Conservation (phyloP, 352 stramenopile genomes). For the Globisporangium spiculum region DNA sequence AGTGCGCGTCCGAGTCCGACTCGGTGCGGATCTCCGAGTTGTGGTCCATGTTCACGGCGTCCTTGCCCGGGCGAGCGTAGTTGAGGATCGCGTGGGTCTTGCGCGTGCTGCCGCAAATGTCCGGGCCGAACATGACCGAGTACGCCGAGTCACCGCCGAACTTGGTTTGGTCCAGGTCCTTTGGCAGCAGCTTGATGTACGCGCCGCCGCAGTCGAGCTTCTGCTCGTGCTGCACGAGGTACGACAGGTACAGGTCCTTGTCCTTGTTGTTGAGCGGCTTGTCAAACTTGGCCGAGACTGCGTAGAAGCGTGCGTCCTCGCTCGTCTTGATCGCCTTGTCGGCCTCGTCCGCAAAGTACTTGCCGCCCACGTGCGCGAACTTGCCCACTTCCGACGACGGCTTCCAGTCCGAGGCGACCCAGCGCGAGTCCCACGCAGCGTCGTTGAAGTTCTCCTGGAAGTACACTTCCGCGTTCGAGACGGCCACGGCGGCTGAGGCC, state of each 20-base stretch:
- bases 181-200: conserved; percentile 98
- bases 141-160: conserved; percentile 97
- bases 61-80: conserved; percentile 94
- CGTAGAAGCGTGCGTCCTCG: conserved; percentile 97
- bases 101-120: conserved; percentile 97
- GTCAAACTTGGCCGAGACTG: conserved; percentile 91
- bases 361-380: conserved; percentile 93
- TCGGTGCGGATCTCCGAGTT: conserved; percentile 77
- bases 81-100: conserved; percentile 99
- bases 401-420: conserved; percentile 96
- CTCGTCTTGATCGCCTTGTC: conserved; percentile 95
- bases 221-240: conserved; percentile 98
- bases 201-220: conserved; percentile 98
- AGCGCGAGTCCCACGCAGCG: conserved; percentile 64
- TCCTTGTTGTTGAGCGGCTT: conserved; percentile 88
- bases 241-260: conserved; percentile 94
- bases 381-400: conserved; percentile 89
- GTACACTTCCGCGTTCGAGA: conserved; percentile 78
- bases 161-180: conserved; percentile 87
- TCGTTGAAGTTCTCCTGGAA: conserved; percentile 95
- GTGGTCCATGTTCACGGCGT: conserved; percentile 92
- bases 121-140: conserved; percentile 98
- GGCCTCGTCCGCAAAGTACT: conserved; percentile 87
- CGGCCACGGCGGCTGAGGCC: conserved; percentile 44
- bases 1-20: conserved; percentile 88